Evolutionary conservation across 805 yeast species (phyloP).

Genomic region (Yarrowia sp.): DNA sequence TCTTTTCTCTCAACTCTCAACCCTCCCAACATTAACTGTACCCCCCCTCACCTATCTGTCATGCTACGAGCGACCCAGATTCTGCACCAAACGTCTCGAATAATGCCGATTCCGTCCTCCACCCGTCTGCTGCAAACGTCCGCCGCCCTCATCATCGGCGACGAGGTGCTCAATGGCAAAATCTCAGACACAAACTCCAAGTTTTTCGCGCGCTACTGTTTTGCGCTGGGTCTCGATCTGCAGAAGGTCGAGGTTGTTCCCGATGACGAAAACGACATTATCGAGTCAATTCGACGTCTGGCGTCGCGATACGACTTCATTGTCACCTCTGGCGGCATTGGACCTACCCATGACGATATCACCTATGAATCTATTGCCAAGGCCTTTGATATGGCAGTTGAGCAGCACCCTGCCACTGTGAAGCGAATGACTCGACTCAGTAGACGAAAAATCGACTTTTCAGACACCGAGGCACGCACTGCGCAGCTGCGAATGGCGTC

Average conservation of each 20-base stretch:
- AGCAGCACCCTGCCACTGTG: constrained; percentile 64
- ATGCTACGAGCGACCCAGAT: constrained; percentile 33
- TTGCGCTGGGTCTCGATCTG: constrained; percentile 68
- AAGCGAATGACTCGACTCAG: constrained; percentile 62
- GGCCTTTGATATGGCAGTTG: constrained; percentile 61
- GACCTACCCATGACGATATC: constrained; percentile 91
- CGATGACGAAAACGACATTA: constrained; percentile 73
- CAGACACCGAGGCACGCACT: constrained; percentile 54
- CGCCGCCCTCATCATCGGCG: constrained; percentile 69
- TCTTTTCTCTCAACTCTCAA: not conserved
- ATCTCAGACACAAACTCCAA: constrained; percentile 79
- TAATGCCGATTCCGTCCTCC: constrained; percentile 34
- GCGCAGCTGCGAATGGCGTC: constrained; percentile 84
- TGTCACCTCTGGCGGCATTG: constrained; percentile 77
- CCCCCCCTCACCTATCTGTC: not conserved
- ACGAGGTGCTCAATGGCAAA: constrained; percentile 86
- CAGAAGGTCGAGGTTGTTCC: constrained; percentile 75
- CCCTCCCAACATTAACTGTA: not conserved
- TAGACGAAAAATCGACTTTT: constrained; percentile 48
- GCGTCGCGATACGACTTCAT: constrained; percentile 67
- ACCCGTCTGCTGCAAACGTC: constrained; percentile 42
- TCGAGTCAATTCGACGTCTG: constrained; percentile 57
- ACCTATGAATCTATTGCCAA: constrained; percentile 78
- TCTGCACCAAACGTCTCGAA: constrained; percentile 14
- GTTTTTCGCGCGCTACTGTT: constrained; percentile 74